Base-by-base conservation (phyloP, 1,284 basidiomycete species). In the Moesziomyces sp. region DNA sequence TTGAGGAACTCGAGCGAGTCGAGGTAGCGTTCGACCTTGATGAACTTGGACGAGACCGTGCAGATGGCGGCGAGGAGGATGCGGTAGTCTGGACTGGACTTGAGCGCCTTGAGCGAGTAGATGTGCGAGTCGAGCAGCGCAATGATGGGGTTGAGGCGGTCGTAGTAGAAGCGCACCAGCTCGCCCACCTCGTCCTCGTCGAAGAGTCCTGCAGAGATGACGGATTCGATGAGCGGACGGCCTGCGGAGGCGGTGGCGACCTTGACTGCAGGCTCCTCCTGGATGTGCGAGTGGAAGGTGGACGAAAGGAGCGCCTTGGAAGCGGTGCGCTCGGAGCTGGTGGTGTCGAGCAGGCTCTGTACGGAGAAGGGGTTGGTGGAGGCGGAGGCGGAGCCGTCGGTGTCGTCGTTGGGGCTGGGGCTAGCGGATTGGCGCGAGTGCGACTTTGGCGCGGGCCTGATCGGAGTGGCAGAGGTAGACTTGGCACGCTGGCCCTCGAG, bases 1-100 rank as follows among this genome's bases (percentile, higher is more conserved):
- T 78, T 88, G 88, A 85, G 90, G 91, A 47, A 89, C 23, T 74
- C 71, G 62, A 74, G 71, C 21, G 66, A 48, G 40, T 74, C 71
- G n/a, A 74, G 40, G 40, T 74, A 74, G 45, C 62, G 84, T 48
- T 89, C 88, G 18, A 90, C 88, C 67, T 88, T 89, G 86, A 92
- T 93, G 77, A 93, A 93, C 84, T 93, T 93, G 87, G 90, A 91
- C 24, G 90, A 90, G 30, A 90, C 91, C 88, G 92, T 91, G 80
- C 93, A 87, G 59, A 94, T 87, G 33, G 90, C 89, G 14, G 92
- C 91, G 84, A 93, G 93, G 52, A 94, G 86, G 80, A 93, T 90
- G 2, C 91, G 90, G 55, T 89, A 92, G 72, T 88, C 89, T 11
- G 87, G 87, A 28, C 69, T 74, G 35, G 61, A 38, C 78, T 92